Base-by-base conservation (phyloP, 768 basidiomycete species). In the Boletus reticulatus region DNA sequence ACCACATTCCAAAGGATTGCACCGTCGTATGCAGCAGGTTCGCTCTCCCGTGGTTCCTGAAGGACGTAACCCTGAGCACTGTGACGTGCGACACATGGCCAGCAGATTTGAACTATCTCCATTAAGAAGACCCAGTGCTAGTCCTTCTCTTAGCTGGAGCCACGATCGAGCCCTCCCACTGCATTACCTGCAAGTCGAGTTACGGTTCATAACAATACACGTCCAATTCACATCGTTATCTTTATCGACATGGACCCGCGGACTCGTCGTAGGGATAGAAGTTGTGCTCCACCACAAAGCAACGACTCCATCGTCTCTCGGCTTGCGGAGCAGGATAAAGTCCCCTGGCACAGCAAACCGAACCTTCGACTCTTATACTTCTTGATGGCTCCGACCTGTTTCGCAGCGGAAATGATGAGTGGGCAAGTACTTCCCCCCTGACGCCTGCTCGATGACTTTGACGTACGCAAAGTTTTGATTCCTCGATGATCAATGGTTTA, bases 401-500 rank as follows among this genome's bases (percentile, higher is more conserved):
- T 67, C 10, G 55, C 53, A 37, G 62, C 64, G 46, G 62, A 60
- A n/a, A 42, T 56, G 48, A 46, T 43, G 7, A 55, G 43, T 19
- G 53, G 57, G 57, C 19, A 46, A 47, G 53, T 29, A 13, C 20
- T 29, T 10, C 32, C 32, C n/a, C 13, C 24, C 4, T n/a, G 32
- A 16, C 1, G 16, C 4, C 3, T 38, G 10, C 14, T 17, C 17
- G 17, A 9, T 43, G 9, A 36, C 27, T 45, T 43, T 61, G 31
- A 59, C 8, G 7, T 3, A 14, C 10, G n/a, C 14, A 32, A 43
- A 60, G 60, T 2, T 60, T 60, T 14, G 43, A 60, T 4, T 79
- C 81, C 0, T 81, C 82, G 5, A 84, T 84, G 83, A 75, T 84
- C 64, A 85, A 84, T 61, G 82, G 82, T 38, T 64, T 85, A 32